Conservation (phyloP, 305 asterid species). For the Fraxinus albicans region DNA sequence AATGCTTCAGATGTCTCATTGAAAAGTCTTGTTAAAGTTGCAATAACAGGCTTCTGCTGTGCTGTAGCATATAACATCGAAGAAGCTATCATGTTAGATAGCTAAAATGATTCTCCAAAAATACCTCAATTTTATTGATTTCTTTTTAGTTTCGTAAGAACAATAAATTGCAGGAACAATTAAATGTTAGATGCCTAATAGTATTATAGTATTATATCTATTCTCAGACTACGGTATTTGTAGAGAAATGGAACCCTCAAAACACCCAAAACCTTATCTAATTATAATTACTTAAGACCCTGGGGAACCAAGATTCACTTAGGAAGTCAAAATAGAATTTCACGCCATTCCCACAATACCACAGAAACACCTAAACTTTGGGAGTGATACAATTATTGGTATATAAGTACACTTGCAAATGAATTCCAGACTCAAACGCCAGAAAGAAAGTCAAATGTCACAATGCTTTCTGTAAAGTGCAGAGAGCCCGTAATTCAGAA, state of each 20-base stretch:
- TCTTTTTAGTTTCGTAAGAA: neutral
- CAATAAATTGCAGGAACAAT: neutral
- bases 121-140: neutral
- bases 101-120: constrained; percentile 6
- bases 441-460: neutral
- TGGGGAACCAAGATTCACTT: neutral
- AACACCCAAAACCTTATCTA: neutral
- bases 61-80: constrained; percentile 48
- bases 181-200: neutral
- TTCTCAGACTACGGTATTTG: neutral
- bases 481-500: neutral
- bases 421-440: neutral
- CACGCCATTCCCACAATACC: neutral
- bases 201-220: neutral
- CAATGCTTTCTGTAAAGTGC: neutral
- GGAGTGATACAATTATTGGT: neutral
- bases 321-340: neutral
- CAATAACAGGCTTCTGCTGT: constrained; percentile 79
- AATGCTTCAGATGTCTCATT: constrained; percentile 88
- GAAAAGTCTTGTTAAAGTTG: constrained; percentile 85
- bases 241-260: neutral
- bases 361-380: neutral
- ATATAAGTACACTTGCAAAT: neutral
- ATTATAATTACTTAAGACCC: neutral
- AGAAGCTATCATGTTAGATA: constrained; percentile 6